phyloP scores from a whole-genome alignment of 1,284 basidiomycete species.

The Austroboletus rostrupii region DNA sequence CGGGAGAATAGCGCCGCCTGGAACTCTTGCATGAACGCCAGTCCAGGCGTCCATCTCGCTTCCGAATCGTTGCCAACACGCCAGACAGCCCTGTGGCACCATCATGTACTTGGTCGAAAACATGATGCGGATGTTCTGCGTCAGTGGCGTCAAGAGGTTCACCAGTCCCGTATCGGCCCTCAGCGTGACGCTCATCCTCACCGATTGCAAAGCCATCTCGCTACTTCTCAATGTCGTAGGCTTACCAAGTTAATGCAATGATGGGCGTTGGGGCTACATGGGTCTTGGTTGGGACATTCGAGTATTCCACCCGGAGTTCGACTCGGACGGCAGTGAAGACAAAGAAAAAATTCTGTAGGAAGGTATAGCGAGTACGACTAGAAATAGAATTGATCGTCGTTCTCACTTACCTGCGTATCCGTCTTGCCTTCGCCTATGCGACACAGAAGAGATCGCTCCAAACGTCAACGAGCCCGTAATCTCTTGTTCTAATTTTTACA shows the following conservation, averaged over 20 bases:
- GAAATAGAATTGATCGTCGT: too few relatives aligned
- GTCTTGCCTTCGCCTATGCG: too few relatives aligned
- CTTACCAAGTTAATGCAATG: constrained; percentile 31
- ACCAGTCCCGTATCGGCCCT: constrained; percentile 76
- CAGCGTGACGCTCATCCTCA: constrained; percentile 83
- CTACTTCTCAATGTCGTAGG: constrained; percentile 66
- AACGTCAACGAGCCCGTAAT: too few relatives aligned
- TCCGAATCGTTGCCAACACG: constrained; percentile 10
- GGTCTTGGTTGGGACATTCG: constrained; percentile 71
- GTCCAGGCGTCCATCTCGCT: constrained; percentile 34
- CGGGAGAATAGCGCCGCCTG: constrained; percentile 51
- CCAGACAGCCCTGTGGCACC: constrained; percentile 33
- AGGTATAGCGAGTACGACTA: too few relatives aligned
- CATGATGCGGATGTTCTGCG: constrained; percentile 85
- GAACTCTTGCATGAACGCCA: constrained; percentile 39
- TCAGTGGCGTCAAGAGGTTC: constrained; percentile 86
- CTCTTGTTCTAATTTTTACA: too few relatives aligned
- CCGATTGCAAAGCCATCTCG: constrained; percentile 86
- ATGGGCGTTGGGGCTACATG: constrained; percentile 67
- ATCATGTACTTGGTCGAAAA: constrained; percentile 71
- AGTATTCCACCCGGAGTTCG: constrained; percentile 61
- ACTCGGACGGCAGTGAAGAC: constrained; percentile 20
- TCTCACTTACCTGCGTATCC: too few relatives aligned
- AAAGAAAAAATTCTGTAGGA: constrained; percentile 17
- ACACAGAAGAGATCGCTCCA: too few relatives aligned